Conservation (phyloP, 495 filamentous ascomycete genomes). For the Amorphotheca resinae region DNA sequence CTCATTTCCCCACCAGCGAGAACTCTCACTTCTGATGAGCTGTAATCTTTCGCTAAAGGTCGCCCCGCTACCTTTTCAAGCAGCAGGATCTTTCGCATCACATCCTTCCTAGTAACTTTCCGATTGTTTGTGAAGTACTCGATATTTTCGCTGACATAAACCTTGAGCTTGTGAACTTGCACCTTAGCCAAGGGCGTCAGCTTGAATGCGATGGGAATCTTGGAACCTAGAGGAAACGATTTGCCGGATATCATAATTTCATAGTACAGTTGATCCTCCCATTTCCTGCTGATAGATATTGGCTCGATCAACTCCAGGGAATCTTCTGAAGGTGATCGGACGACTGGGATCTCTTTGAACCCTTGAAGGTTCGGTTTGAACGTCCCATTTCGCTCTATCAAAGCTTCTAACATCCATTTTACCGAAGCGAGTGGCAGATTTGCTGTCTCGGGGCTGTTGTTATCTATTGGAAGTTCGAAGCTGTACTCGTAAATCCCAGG, state of each 20-base stretch:
- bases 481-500: constrained; percentile 90
- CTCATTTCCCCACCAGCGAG: constrained; percentile 64
- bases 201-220: constrained; percentile 95
- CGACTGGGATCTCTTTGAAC: constrained; percentile 69
- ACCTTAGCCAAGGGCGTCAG: constrained; percentile 93
- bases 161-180: constrained; percentile 90
- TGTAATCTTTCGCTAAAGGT: constrained; percentile 62
- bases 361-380: constrained; percentile 87
- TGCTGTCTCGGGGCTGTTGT: constrained; percentile 82
- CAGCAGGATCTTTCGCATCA: constrained; percentile 69
- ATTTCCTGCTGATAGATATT: constrained; percentile 91
- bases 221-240: constrained; percentile 85
- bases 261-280: constrained; percentile 97
- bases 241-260: constrained; percentile 98
- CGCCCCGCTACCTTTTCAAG: constrained; percentile 87
- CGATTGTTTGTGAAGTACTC: constrained; percentile 88
- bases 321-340: constrained; percentile 80
- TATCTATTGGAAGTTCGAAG: constrained; percentile 91
- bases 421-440: constrained; percentile 81
- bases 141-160: constrained; percentile 85
- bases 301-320: constrained; percentile 91
- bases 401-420: constrained; percentile 78
- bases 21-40: constrained; percentile 66
- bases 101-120: constrained; percentile 76
- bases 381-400: constrained; percentile 78